A percentile compares a stretch with the other conserved stretches of the same genome.
These are phyloP conservation scores for Amaranthus palmeri DNA, from an alignment of 148 eudicot species.

Conservation along the genomic window DNA sequence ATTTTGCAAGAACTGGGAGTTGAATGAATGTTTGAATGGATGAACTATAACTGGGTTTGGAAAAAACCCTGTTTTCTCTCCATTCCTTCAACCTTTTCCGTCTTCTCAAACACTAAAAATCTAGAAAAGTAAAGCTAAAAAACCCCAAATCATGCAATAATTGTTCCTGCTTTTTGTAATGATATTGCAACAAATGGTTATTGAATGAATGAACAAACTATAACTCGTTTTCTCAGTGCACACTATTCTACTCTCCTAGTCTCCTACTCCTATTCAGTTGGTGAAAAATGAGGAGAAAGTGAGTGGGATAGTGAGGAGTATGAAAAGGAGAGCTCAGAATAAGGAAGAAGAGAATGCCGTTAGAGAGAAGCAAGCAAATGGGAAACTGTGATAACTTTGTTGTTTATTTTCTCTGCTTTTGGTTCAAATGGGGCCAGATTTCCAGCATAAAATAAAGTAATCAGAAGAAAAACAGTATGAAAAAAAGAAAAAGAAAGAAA, in stretches of 20 bases:
- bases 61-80: neutral
- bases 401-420: neutral
- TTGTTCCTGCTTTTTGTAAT: too few species aligned
- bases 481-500: too few species aligned
- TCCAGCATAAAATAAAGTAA: neutral
- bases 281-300: neutral
- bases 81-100: neutral
- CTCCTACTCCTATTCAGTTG: too few species aligned
- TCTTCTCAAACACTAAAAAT: neutral
- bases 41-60: too few species aligned
- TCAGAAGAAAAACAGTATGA: too few species aligned
- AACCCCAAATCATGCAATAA: neutral
- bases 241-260: neutral
- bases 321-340: neutral
- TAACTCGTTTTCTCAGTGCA: neutral
- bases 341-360: slow-evolving; percentile 36
- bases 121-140: neutral
- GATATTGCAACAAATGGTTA: neutral
- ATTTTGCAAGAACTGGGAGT: neutral
- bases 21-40: neutral
- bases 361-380: slow-evolving; percentile 38
- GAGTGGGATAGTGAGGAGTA: neutral
- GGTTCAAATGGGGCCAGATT: slow-evolving; percentile 3
- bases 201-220: neutral
- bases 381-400: slow-evolving; percentile 14